Evolutionary conservation across 768 basidiomycete genomes (phyloP), one percentile per base, ranked within the genome.

Genomic region (Hygrophorus pudorinus): DNA sequence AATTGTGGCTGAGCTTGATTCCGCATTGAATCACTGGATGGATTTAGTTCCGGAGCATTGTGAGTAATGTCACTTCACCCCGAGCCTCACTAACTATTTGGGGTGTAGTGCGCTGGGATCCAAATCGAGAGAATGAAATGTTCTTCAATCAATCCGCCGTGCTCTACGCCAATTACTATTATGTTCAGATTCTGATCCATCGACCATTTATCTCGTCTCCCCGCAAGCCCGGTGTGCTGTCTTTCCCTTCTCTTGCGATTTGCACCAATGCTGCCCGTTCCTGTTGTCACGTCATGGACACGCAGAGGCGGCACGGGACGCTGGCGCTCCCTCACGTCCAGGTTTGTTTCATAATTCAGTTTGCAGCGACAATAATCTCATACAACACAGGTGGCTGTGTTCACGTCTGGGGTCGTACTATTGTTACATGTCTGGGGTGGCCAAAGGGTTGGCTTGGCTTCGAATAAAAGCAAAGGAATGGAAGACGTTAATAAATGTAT

Each of bases 201-300:
- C 79, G 86, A 2, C 80, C 85, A 0, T 88, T 86, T 62, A 78
- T 90, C 44, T 80, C 80, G 0, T 71, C 74, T 0, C 71, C 73
- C 0, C 62, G 65, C 35, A 72, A 68, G 47, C 69, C 70, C 0
- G 67, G 72, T 2, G 55, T 58, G 1, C 49, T 76, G 4, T 65
- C 72, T 2, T 77, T 79, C 55, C 82, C 81, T 7, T 85, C 81
- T 0, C 67, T 85, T 17, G 79, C 83, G 0, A 86, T 84, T 41
- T 87, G 81, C 59, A 76, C 85, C 8, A 75, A 90, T 47, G 81
- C 91, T 0, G 86, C 90, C 0, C 69, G 90, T n/a, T 85, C 85
- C 1, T 85, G 79, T 44, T 78, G 75, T 13, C 88, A 88, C 51
- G 73, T 96, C 16, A 62, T 85, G 28, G 84, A 89, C 51, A 64